These are phyloP conservation scores for Saitozyma podzolica DNA, from an alignment of 768 basidiomycete species.

Conservation along the genomic window DNA sequence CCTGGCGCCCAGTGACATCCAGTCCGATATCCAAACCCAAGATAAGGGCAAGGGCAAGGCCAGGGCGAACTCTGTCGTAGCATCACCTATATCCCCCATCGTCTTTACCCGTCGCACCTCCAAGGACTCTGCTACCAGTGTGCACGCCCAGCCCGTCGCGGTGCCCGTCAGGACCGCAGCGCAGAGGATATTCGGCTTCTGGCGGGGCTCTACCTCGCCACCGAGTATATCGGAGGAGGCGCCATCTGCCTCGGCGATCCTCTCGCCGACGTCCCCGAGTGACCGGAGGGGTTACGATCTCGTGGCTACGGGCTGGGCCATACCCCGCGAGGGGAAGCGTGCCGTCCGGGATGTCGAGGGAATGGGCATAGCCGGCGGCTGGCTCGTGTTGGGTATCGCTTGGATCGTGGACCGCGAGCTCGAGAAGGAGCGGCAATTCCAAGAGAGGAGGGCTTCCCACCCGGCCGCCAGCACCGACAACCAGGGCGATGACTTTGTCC, in stretches of 20 bases:
- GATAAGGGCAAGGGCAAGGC: neutral
- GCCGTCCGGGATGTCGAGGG: conserved; percentile 38
- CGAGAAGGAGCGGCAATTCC: conserved; percentile 7
- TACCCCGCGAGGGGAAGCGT: conserved; percentile 39
- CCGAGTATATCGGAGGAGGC: neutral
- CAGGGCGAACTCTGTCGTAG: neutral
- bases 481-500: conserved; percentile 4
- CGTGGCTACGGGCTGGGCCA: conserved; percentile 32
- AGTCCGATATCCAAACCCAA: neutral
- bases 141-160: neutral
- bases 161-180: neutral
- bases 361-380: conserved; percentile 43
- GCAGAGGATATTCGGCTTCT: neutral
- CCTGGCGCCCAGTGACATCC: conserved; percentile 7
- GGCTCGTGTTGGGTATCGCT: conserved; percentile 39
- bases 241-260: neutral
- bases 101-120: neutral
- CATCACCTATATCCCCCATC: neutral
- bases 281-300: conserved; percentile 15
- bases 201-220: neutral
- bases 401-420: conserved; percentile 35
- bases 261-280: neutral
- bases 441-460: neutral
- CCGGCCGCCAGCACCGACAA: too few relatives aligned
- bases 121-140: neutral